Evolutionary conservation across 148 eudicot species (phyloP).

Genomic region (Beta vulgaris): DNA sequence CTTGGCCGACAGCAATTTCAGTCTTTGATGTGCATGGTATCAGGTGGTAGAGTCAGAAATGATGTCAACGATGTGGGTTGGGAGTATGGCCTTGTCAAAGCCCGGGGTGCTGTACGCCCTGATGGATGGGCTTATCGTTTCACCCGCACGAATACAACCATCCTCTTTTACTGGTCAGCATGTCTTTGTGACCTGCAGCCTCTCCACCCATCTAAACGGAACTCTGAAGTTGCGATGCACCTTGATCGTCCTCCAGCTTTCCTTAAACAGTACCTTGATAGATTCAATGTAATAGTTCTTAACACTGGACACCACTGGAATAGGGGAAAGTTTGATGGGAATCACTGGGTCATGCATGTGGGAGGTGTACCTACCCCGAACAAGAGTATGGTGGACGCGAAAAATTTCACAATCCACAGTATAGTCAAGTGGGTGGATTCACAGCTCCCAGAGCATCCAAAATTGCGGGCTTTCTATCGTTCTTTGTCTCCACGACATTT

Average conservation of each 20-base stretch:
- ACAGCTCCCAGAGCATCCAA: constrained; percentile 55
- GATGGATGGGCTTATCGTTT: constrained; percentile 96
- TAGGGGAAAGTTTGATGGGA: constrained; percentile 61
- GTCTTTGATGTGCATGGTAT: constrained; percentile 90
- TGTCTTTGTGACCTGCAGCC: constrained; percentile 78
- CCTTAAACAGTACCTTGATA: constrained; percentile 42
- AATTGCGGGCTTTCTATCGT: constrained; percentile 58
- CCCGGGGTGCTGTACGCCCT: constrained; percentile 62
- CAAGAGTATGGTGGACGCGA: constrained; percentile 47
- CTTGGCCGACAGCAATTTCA: constrained; percentile 91
- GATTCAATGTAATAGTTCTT: constrained; percentile 55
- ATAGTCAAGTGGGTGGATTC: constrained; percentile 61
- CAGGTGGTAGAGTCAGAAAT: constrained; percentile 60
- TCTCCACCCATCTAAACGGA: constrained; percentile 29
- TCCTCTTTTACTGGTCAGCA: constrained; percentile 96
- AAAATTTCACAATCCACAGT: constrained; percentile 50
- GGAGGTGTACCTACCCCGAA: constrained; percentile 51
- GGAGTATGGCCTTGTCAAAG: constrained; percentile 80
- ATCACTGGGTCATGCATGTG: constrained; percentile 58
- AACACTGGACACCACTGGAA: constrained; percentile 92
- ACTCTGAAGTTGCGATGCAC: constrained; percentile 68
- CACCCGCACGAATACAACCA: constrained; percentile 70
- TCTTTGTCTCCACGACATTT: constrained; percentile 77
- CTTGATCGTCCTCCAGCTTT: constrained; percentile 72
- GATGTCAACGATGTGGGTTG: constrained; percentile 72